A percentile compares a stretch with the other conserved stretches of the same genome.
Evolutionary conservation across 139 green algal species (phyloP).

Genomic region (Gonium pectorale): DNA sequence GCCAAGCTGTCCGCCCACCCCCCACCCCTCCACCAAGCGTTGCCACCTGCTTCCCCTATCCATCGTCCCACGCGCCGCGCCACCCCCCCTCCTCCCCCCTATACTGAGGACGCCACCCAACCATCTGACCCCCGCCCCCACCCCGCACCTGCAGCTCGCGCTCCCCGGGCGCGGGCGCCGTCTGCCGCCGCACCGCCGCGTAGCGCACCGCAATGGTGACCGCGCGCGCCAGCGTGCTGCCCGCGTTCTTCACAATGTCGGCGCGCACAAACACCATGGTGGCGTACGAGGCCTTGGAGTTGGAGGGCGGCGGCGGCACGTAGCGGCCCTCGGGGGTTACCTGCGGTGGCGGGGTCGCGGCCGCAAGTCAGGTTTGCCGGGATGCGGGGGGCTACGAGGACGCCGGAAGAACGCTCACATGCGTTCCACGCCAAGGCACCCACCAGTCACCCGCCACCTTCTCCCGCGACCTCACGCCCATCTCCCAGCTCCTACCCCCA

Average conservation of each 20-base stretch:
- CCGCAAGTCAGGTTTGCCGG: too few relatives aligned
- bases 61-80: too few relatives aligned
- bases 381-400: too few relatives aligned
- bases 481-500: too few relatives aligned
- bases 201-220: slow-evolving; percentile 91
- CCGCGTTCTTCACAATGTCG: slow-evolving; percentile 83
- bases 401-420: too few relatives aligned
- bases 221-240: slow-evolving; percentile 79
- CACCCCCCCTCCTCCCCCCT: not conserved
- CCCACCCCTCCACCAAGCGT: too few relatives aligned
- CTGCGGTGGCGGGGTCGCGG: not conserved
- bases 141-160: slow-evolving; percentile 75
- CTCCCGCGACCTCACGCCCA: too few relatives aligned
- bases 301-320: slow-evolving; percentile 81
- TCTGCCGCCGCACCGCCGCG: slow-evolving; percentile 88
- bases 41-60: too few relatives aligned
- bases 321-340: slow-evolving; percentile 86
- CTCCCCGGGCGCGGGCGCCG: slow-evolving; percentile 65
- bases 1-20: too few relatives aligned
- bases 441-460: too few relatives aligned
- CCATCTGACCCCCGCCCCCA: not conserved
- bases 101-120: not conserved
- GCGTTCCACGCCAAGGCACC: too few relatives aligned
- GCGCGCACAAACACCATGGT: slow-evolving; percentile 95
- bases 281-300: slow-evolving; percentile 92